Evolutionary conservation across 495 filamentous ascomycete genomes (phyloP).

Genomic region (Xylaria venustula): DNA sequence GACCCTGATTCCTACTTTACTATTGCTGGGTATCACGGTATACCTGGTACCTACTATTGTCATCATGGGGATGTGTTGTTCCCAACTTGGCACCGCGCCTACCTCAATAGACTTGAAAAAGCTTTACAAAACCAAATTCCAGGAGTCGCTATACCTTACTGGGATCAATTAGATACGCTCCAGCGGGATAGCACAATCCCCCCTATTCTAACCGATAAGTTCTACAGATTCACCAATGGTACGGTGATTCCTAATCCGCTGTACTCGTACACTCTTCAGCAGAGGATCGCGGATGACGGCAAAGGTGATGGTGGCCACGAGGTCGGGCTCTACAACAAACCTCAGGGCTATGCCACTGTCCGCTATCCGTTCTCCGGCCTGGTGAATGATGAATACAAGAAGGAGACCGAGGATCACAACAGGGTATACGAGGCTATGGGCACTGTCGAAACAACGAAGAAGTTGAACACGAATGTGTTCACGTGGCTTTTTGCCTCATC

Average conservation of each 20-base stretch:
- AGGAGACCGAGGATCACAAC: slow-evolving; percentile 15
- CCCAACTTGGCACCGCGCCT: slow-evolving; percentile 42
- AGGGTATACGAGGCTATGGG: neutral
- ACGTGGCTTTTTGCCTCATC: slow-evolving; percentile 16
- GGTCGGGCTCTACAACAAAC: slow-evolving; percentile 21
- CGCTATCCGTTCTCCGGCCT: slow-evolving; percentile 29
- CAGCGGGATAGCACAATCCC: neutral
- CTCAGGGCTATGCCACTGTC: slow-evolving; percentile 20
- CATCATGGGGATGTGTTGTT: slow-evolving; percentile 42
- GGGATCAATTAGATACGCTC: neutral
- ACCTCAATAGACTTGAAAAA: slow-evolving; percentile 11
- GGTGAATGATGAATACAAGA: slow-evolving; percentile 1
- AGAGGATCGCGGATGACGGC: slow-evolving; percentile 14
- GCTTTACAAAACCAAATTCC: slow-evolving; percentile 18
- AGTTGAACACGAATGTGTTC: slow-evolving; percentile 16
- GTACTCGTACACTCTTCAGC: slow-evolving; percentile 21
- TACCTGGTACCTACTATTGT: slow-evolving; percentile 32
- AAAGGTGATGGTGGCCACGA: neutral
- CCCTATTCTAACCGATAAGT: slow-evolving; percentile 2
- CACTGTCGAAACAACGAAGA: neutral
- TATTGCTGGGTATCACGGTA: slow-evolving; percentile 30
- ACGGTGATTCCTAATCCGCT: slow-evolving; percentile 23
- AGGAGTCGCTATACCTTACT: slow-evolving; percentile 25
- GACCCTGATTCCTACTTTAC: slow-evolving; percentile 23
- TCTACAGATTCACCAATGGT: slow-evolving; percentile 7